phyloP scores from a whole-genome alignment of 2,329 filamentous ascomycete genomes.

The Zasmidium citrigriseum region DNA sequence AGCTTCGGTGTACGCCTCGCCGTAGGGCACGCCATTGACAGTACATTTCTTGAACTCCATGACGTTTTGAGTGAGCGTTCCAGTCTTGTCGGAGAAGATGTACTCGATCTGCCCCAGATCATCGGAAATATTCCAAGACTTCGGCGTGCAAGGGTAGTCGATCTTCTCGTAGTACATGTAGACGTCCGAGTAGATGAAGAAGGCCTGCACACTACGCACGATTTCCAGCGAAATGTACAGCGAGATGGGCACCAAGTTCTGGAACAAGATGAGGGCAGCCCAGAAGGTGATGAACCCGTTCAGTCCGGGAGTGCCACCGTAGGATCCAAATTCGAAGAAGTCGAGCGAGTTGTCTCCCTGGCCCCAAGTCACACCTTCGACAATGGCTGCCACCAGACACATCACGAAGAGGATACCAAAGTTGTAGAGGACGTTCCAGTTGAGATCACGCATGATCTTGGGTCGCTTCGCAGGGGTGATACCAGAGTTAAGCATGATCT shows the following conservation, averaged over 20 bases:
- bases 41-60: conserved; percentile 99
- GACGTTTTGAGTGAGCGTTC: conserved; percentile 85
- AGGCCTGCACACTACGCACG: conserved; percentile 85
- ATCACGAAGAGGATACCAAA: conserved; percentile 86
- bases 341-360: conserved; percentile 71
- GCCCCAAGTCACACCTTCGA: conserved; percentile 81
- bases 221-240: conserved; percentile 98
- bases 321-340: conserved; percentile 82
- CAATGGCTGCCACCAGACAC: conserved; percentile 82
- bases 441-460: conserved; percentile 87
- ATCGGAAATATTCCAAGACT: conserved; percentile 98
- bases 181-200: conserved; percentile 96
- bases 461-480: conserved; percentile 93
- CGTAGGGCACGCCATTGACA: conserved; percentile 93
- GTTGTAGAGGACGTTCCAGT: conserved; percentile 97
- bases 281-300: conserved; percentile 97
- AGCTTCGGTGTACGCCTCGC: conserved; percentile 96
- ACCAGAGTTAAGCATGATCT: conserved; percentile 98
- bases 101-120: conserved; percentile 98
- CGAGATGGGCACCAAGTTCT: conserved; percentile 98
- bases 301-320: conserved; percentile 66
- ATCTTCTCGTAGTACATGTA: conserved; percentile 97
- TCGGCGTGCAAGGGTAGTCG: conserved; percentile 93
- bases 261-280: conserved; percentile 90
- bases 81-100: conserved; percentile 95